Evolutionary conservation across 176 grass and related monocot genomes (phyloP).

Genomic region (Calamus simplicifolius): DNA sequence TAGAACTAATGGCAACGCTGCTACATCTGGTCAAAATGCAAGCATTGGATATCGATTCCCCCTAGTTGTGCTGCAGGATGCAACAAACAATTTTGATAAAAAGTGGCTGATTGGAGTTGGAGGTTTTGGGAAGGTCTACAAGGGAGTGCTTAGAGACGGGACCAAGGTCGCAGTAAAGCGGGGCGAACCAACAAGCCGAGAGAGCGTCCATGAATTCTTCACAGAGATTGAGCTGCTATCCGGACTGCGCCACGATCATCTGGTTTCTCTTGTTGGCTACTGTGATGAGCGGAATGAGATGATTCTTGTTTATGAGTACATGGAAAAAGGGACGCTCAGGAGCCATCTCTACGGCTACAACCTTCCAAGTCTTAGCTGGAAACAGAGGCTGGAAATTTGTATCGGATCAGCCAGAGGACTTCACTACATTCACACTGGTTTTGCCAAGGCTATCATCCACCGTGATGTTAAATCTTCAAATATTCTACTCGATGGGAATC

Average conservation of each 20-base stretch:
- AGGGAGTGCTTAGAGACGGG: conserved; percentile 61
- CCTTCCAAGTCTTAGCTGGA: conserved; percentile 67
- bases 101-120: conserved; percentile 88
- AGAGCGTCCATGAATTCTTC: conserved; percentile 84
- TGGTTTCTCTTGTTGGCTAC: conserved; percentile 85
- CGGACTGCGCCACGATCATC: conserved; percentile 68
- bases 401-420: conserved; percentile 91
- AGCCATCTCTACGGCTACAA: conserved; percentile 80
- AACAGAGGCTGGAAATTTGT: conserved; percentile 84
- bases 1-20: conserved; percentile 62
- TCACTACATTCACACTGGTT: conserved; percentile 90
- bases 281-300: conserved; percentile 93
- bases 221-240: conserved; percentile 91
- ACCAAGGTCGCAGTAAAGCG: conserved; percentile 91
- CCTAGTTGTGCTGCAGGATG: conserved; percentile 70
- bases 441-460: conserved; percentile 82
- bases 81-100: conserved; percentile 87
- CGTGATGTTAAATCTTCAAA: conserved; percentile 97
- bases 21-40: conserved; percentile 66
- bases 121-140: conserved; percentile 91
- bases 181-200: conserved; percentile 72
- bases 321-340: conserved; percentile 89
- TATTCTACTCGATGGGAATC: conserved; percentile 93
- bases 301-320: conserved; percentile 96
- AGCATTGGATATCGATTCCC: conserved; percentile 61